Percentiles rank a stretch among this genome's conserved stretches.
These are phyloP conservation scores for Penicillium steckii DNA, from an alignment of 495 filamentous ascomycete species.

Conservation along the genomic window DNA sequence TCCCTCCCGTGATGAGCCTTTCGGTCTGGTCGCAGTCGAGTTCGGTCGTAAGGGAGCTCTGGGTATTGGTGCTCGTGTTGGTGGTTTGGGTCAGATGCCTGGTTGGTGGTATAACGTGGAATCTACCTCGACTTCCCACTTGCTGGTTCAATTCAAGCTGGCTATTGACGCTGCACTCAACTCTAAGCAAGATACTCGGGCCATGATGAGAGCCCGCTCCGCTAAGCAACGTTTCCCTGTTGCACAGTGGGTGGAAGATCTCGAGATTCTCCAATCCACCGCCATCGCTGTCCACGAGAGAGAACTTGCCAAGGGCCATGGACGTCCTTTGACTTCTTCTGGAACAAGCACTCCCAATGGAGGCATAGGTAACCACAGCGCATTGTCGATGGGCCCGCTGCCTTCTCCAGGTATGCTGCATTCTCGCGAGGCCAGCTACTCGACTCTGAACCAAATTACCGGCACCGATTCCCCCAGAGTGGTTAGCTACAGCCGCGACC, in stretches of 20 bases:
- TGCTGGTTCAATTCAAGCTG: conserved; percentile 68
- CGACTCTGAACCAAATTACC: conserved; percentile 41
- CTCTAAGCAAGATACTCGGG: conserved; percentile 56
- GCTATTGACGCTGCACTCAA: conserved; percentile 67
- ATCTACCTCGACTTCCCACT: conserved; percentile 65
- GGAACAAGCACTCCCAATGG: conserved; percentile 35
- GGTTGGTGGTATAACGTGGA: conserved; percentile 73
- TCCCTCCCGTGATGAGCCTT: conserved; percentile 76
- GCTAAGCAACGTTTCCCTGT: conserved; percentile 76
- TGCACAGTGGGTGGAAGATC: conserved; percentile 63
- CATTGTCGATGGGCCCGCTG: conserved; percentile 27
- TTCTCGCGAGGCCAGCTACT: conserved; percentile 26
- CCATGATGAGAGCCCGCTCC: conserved; percentile 70
- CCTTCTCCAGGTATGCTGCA: conserved; percentile 43
- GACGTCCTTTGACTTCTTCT: conserved; percentile 32
- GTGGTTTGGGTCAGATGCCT: conserved; percentile 74
- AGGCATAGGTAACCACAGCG: conserved; percentile 19
- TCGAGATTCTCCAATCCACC: conserved; percentile 59
- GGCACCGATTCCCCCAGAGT: conserved; percentile 45
- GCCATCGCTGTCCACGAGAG: conserved; percentile 48
- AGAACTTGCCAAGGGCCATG: conserved; percentile 33
- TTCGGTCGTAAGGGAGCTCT: conserved; percentile 77
- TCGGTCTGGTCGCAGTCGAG: conserved; percentile 76
- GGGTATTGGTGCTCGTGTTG: conserved; percentile 65
- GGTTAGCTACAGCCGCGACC: conserved; percentile 43